Percentiles rank a stretch among this genome's conserved stretches.
Conservation (phyloP, 192 early-diverging fungal species). For the Haplosporangium gracile region DNA sequence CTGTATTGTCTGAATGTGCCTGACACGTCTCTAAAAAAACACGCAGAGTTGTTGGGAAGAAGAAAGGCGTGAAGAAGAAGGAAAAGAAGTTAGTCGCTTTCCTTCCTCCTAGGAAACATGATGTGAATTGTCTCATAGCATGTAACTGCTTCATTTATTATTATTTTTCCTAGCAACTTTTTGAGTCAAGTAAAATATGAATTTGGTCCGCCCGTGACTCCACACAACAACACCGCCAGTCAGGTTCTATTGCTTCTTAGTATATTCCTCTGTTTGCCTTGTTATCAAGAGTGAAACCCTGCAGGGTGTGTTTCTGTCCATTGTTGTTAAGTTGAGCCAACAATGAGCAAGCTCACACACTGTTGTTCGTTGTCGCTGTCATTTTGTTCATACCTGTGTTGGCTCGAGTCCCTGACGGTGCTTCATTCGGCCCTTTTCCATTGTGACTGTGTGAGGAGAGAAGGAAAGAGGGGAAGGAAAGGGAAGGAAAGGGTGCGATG, state of each 20-base stretch:
- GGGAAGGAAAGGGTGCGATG: background rate
- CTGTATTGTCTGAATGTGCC: constrained; percentile 45
- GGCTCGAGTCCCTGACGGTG: constrained; percentile 53
- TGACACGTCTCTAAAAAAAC: constrained; percentile 36
- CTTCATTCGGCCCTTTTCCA: constrained; percentile 48
- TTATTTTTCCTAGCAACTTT: background rate
- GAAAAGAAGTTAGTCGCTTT: background rate
- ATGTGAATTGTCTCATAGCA: background rate
- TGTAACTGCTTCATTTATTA: background rate
- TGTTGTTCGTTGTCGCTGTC: background rate
- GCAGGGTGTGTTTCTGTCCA: background rate
- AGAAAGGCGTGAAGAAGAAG: background rate
- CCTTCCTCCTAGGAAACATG: background rate
- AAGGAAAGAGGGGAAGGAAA: background rate
- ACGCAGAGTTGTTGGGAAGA: background rate
- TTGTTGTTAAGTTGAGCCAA: background rate
- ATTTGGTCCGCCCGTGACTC: background rate
- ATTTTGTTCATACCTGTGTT: constrained; percentile 38
- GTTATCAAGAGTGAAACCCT: background rate
- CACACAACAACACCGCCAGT: background rate
- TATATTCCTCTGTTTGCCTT: background rate
- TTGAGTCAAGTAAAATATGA: background rate
- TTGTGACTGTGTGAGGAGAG: constrained; percentile 39
- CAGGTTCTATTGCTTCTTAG: background rate
- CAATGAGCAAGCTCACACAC: background rate